phyloP scores from a whole-genome alignment of 164 flowering plant genomes.

The Liriodendron chinense region DNA sequence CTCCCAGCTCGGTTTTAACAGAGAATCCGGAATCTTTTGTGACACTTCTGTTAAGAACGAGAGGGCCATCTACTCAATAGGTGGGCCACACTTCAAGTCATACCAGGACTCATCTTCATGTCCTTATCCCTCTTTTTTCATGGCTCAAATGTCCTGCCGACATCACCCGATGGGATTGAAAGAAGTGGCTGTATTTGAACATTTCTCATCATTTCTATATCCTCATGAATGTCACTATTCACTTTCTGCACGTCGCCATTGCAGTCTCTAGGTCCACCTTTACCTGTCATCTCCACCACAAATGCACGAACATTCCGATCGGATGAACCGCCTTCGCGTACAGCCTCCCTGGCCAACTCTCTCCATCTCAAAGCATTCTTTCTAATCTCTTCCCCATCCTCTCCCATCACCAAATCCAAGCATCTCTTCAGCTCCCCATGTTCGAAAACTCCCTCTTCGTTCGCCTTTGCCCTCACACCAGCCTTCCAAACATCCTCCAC shows the following conservation, averaged over 20 bases:
- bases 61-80: no score
- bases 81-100: no score
- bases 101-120: no score
- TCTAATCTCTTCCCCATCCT: slow-evolving; percentile 33
- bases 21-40: no score
- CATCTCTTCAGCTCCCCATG: slow-evolving; percentile 47
- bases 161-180: no score
- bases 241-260: neutral
- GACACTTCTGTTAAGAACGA: no score
- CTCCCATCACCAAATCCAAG: slow-evolving; percentile 48
- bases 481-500: slow-evolving; percentile 52
- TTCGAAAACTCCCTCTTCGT: slow-evolving; percentile 33
- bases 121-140: no score
- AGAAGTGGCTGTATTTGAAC: no score
- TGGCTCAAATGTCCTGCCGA: no score
- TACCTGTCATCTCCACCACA: slow-evolving; percentile 13
- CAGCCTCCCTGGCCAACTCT: slow-evolving; percentile 37
- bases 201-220: no score
- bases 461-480: slow-evolving; percentile 38
- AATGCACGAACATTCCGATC: slow-evolving; percentile 28
- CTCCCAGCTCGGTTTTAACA: no score
- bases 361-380: slow-evolving; percentile 36
- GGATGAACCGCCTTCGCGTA: slow-evolving; percentile 41
- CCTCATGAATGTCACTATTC: no score
- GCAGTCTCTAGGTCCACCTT: neutral